Evolutionary conservation across 768 basidiomycete species (phyloP).

Genomic region (Lenzites betulinus): DNA sequence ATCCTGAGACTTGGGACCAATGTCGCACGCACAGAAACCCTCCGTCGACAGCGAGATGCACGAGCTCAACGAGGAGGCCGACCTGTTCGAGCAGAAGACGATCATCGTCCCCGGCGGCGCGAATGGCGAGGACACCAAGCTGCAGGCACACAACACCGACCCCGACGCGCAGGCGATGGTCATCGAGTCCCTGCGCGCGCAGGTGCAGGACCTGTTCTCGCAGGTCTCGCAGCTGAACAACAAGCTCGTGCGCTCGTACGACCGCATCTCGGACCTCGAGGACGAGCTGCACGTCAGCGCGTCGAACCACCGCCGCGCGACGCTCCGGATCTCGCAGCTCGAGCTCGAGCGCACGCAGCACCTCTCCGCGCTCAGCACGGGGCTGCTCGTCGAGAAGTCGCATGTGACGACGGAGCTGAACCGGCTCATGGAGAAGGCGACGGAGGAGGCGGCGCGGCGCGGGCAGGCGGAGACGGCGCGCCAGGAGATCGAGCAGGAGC

Average conservation of each 20-base stretch:
- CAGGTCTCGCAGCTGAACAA: slow-evolving; percentile 90
- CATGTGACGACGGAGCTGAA: slow-evolving; percentile 92
- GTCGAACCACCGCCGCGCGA: slow-evolving; percentile 57
- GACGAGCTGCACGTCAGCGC: slow-evolving; percentile 78
- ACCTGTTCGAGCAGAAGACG: slow-evolving; percentile 26
- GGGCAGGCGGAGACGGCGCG: slow-evolving; percentile 89
- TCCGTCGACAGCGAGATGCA: slow-evolving; percentile 28
- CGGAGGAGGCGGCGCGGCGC: slow-evolving; percentile 88
- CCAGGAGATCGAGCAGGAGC: slow-evolving; percentile 84
- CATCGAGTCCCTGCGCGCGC: slow-evolving; percentile 75
- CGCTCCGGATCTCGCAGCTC: slow-evolving; percentile 72
- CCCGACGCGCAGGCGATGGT: slow-evolving; percentile 81
- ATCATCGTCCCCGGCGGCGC: slow-evolving; percentile 16
- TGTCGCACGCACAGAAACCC: slow-evolving; percentile 17
- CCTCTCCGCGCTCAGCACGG: slow-evolving; percentile 86
- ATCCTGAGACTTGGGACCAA: neutral
- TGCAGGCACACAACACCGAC: slow-evolving; percentile 28
- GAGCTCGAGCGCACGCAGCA: slow-evolving; percentile 87
- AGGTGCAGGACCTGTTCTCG: slow-evolving; percentile 84
- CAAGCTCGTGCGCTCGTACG: slow-evolving; percentile 92
- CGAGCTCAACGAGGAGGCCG: slow-evolving; percentile 26
- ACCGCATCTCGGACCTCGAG: slow-evolving; percentile 90
- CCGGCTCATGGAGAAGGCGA: slow-evolving; percentile 91
- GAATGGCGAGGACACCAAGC: slow-evolving; percentile 22
- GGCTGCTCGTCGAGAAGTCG: slow-evolving; percentile 86